phyloP scores from a whole-genome alignment of 768 basidiomycete species.

The Leucogyrophana mollusca region DNA sequence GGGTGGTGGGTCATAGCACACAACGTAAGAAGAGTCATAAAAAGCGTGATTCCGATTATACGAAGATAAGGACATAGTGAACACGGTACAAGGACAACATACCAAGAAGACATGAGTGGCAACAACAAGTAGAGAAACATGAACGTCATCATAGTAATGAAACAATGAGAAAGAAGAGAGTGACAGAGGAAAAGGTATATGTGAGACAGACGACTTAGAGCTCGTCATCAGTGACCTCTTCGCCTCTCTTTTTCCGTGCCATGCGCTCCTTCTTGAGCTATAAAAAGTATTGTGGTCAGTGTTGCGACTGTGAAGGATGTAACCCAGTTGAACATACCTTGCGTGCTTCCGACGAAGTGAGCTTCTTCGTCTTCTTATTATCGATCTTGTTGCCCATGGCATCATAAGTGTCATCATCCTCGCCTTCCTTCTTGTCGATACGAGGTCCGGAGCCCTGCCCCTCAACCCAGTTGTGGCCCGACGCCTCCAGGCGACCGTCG shows the following conservation, averaged over 20 bases:
- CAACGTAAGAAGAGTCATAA: constrained; percentile 6
- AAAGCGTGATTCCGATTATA: constrained; percentile 15
- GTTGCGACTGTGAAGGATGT: neutral
- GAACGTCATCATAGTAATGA: constrained; percentile 7
- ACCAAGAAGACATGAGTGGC: constrained; percentile 12
- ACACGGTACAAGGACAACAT: constrained; percentile 17
- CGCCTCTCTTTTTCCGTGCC: constrained; percentile 83
- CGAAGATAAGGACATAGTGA: constrained; percentile 6
- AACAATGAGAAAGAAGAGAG: constrained; percentile 1
- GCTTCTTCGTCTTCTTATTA: constrained; percentile 81
- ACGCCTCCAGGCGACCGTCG: constrained; percentile 93
- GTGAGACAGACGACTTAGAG: constrained; percentile 25
- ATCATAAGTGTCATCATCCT: constrained; percentile 90
- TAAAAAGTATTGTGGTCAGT: constrained; percentile 12
- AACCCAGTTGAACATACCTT: constrained; percentile 47
- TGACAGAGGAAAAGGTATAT: constrained; percentile 7
- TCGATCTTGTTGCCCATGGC: constrained; percentile 99
- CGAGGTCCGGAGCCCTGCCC: constrained; percentile 94
- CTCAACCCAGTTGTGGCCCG: constrained; percentile 99
- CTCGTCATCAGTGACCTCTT: constrained; percentile 70
- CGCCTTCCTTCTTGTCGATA: constrained; percentile 92
- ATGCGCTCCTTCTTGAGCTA: constrained; percentile 93
- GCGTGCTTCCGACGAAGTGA: constrained; percentile 77
- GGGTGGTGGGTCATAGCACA: no score
- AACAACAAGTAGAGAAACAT: constrained; percentile 4